Evolutionary conservation across 2,329 filamentous ascomycete genomes (phyloP).

Genomic region (Monosporascus sp.): DNA sequence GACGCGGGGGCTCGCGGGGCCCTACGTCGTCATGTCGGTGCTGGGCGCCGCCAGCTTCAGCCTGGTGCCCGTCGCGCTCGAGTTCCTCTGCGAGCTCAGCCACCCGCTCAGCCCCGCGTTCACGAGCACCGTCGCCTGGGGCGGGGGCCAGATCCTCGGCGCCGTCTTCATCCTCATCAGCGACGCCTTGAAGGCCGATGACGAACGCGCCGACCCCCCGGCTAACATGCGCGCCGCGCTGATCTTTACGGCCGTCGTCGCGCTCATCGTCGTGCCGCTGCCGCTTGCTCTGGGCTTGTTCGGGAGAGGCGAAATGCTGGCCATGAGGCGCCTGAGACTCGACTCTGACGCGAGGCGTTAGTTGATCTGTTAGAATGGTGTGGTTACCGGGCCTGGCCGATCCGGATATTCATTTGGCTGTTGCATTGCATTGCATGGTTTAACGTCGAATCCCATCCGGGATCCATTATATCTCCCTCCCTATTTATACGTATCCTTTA

Average conservation of each 20-base stretch:
- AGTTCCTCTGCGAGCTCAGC: constrained; percentile 81
- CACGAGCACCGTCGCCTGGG: constrained; percentile 78
- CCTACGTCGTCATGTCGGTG: constrained; percentile 69
- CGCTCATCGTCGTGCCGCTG: constrained; percentile 57
- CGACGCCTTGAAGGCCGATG: constrained; percentile 61
- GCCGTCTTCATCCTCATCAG: constrained; percentile 79
- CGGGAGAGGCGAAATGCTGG: constrained; percentile 49
- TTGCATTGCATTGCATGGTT: no score
- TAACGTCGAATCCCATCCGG: no score
- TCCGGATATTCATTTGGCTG: no score
- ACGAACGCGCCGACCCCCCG: constrained; percentile 47
- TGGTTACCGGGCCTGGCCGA: no score
- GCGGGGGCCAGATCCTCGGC: constrained; percentile 78
- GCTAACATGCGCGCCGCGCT: constrained; percentile 69
- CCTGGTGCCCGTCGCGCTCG: constrained; percentile 77
- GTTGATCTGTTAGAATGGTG: no score
- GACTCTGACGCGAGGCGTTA: constrained; percentile 26
- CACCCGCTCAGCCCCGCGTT: constrained; percentile 85
- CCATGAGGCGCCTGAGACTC: constrained; percentile 43
- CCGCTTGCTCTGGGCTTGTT: constrained; percentile 67
- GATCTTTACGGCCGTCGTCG: constrained; percentile 73
- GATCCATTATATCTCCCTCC: no score
- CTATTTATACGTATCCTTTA: no score
- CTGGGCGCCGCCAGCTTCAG: constrained; percentile 77
- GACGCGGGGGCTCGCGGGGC: constrained; percentile 50